A percentile compares a stretch with the other conserved stretches of the same genome.
These are phyloP conservation scores for Ceratocystis diversiconidia DNA, from an alignment of 2,329 filamentous ascomycete genomes.

Conservation along the genomic window DNA sequence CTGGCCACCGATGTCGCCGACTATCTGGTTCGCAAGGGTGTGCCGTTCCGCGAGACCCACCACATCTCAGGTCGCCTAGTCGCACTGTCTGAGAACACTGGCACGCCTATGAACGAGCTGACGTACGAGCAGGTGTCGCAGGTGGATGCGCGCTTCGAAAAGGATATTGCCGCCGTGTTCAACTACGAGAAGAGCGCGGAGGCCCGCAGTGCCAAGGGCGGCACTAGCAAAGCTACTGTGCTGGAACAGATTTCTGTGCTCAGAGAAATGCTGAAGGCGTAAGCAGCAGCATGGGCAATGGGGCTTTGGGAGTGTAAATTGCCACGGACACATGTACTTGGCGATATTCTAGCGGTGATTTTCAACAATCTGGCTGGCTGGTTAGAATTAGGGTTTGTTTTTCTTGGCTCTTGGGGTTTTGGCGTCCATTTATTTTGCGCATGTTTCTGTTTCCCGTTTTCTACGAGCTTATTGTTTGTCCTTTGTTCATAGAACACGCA, in stretches of 20 bases:
- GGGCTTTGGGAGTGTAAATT: not conserved
- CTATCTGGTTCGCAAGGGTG: conserved; percentile 48
- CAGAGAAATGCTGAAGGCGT: conserved; percentile 26
- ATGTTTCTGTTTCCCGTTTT: not conserved
- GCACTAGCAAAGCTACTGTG: conserved; percentile 58
- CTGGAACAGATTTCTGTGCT: conserved; percentile 46
- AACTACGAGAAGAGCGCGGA: conserved; percentile 77
- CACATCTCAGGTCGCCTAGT: conserved; percentile 63
- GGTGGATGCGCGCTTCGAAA: conserved; percentile 54
- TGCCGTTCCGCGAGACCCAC: conserved; percentile 69
- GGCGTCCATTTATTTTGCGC: not conserved
- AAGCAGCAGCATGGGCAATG: not conserved
- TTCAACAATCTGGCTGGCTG: not conserved
- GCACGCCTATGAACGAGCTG: conserved; percentile 55
- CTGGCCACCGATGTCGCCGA: conserved; percentile 58
- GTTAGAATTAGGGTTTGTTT: not conserved
- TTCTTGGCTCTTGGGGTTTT: not conserved
- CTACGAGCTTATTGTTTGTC: not conserved
- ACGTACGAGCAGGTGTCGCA: conserved; percentile 50
- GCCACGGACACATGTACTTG: not conserved
- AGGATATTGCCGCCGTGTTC: conserved; percentile 57
- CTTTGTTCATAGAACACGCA: not conserved
- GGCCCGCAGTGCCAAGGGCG: conserved; percentile 60
- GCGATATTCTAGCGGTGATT: not conserved
- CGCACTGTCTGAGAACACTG: conserved; percentile 49